These are phyloP conservation scores for Juncus effusus DNA, from an alignment of 176 grass and related monocot species.

Conservation along the genomic window DNA sequence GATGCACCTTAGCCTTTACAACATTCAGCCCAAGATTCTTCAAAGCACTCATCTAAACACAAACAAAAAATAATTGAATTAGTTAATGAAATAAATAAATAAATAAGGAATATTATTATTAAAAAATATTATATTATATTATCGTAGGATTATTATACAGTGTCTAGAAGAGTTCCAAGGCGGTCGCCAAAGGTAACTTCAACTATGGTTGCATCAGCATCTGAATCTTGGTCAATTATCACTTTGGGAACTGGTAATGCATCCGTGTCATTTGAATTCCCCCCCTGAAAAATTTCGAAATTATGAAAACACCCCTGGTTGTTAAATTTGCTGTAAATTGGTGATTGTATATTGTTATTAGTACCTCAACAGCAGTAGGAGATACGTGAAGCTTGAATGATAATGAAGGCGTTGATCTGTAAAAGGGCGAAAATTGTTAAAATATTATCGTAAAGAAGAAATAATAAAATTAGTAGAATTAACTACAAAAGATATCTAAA, in stretches of 20 bases:
- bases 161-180: constrained; percentile 95
- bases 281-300: constrained; percentile 47
- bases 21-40: constrained; percentile 93
- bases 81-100: constrained; percentile 20
- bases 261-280: constrained; percentile 56
- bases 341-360: background rate
- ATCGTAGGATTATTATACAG: constrained; percentile 37
- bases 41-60: constrained; percentile 71
- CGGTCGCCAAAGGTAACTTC: constrained; percentile 95
- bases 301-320: background rate
- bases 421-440: background rate
- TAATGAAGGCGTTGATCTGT: constrained; percentile 34
- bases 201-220: constrained; percentile 91
- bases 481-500: constrained; percentile 6
- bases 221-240: constrained; percentile 97
- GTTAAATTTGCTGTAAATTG: background rate
- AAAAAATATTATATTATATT: background rate
- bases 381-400: constrained; percentile 61
- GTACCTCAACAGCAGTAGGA: constrained; percentile 78
- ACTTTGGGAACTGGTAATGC: constrained; percentile 88
- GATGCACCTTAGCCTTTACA: constrained; percentile 82
- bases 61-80: constrained; percentile 27
- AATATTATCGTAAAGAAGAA: constrained; percentile 7
- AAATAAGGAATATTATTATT: constrained; percentile 16
- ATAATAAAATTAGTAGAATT: constrained; percentile 10